Evolutionary conservation across 345 rosid species (phyloP).

Genomic region (Pistacia integerrima): DNA sequence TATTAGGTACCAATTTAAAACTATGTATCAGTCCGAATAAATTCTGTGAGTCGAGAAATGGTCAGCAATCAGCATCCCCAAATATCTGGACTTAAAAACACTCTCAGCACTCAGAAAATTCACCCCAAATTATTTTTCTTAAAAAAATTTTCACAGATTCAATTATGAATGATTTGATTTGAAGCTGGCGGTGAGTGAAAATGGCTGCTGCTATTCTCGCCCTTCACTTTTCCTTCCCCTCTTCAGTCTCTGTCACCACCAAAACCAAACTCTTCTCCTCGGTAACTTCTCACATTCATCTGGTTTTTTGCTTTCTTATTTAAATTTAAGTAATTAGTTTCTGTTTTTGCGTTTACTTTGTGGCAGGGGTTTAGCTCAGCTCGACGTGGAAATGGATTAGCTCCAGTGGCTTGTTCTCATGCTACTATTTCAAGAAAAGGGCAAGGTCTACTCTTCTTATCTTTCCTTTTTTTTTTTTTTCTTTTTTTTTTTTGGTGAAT

Average conservation of each 20-base stretch:
- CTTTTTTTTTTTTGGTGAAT: not conserved
- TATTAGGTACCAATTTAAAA: too few species aligned
- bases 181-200: too few species aligned
- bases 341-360: not conserved
- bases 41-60: not conserved
- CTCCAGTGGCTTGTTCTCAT: constrained; percentile 22
- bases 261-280: constrained; percentile 18
- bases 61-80: not conserved
- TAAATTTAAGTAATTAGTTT: not conserved
- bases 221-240: constrained; percentile 14
- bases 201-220: not conserved
- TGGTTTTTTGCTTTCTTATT: not conserved
- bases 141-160: too few species aligned
- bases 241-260: constrained; percentile 20
- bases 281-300: constrained; percentile 13
- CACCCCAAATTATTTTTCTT: too few species aligned
- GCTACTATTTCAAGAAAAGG: constrained; percentile 23
- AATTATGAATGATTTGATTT: too few species aligned
- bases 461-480: not conserved
- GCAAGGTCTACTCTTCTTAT: constrained; percentile 20
- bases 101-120: too few species aligned
- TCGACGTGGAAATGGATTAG: constrained; percentile 9
- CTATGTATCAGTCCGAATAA: too few species aligned
- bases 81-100: not conserved
- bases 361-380: constrained; percentile 19